Percentiles rank a stretch among this genome's conserved stretches.
Evolutionary conservation across 257 asterid species (phyloP).

Genomic region (Plantago elongata): DNA sequence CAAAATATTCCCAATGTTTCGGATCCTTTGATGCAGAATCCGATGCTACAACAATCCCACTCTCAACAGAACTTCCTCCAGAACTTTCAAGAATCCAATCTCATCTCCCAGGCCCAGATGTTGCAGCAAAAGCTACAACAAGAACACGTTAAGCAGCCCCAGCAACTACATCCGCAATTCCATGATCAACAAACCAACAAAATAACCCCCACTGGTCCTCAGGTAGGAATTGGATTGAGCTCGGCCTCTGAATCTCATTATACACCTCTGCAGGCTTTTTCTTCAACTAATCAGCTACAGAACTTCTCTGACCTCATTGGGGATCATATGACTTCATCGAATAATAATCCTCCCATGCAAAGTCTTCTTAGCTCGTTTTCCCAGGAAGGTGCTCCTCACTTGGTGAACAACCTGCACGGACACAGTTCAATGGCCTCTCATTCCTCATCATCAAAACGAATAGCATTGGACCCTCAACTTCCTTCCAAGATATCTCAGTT

Average conservation of each 20-base stretch:
- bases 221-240: slow-evolving; percentile 32
- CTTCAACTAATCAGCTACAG: slow-evolving; percentile 55
- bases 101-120: slow-evolving; percentile 66
- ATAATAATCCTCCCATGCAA: slow-evolving; percentile 47
- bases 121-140: slow-evolving; percentile 67
- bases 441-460: slow-evolving; percentile 64
- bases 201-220: slow-evolving; percentile 35
- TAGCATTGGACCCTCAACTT: slow-evolving; percentile 64
- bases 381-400: slow-evolving; percentile 47
- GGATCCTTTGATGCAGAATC: slow-evolving; percentile 54
- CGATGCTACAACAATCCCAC: slow-evolving; percentile 54
- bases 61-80: slow-evolving; percentile 55
- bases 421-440: slow-evolving; percentile 45
- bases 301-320: slow-evolving; percentile 53
- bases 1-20: slow-evolving; percentile 48
- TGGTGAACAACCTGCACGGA: slow-evolving; percentile 44
- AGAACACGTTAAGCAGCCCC: slow-evolving; percentile 28
- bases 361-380: slow-evolving; percentile 62
- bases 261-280: slow-evolving; percentile 41
- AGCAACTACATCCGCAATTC: slow-evolving; percentile 40
- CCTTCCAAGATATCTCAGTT: slow-evolving; percentile 52
- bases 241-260: slow-evolving; percentile 48
- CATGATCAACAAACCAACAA: slow-evolving; percentile 49
- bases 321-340: slow-evolving; percentile 46
- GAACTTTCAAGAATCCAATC: slow-evolving; percentile 50